Evolutionary conservation across 2,329 filamentous ascomycete genomes (phyloP).

Genomic region (Tolypocladium sp.): DNA sequence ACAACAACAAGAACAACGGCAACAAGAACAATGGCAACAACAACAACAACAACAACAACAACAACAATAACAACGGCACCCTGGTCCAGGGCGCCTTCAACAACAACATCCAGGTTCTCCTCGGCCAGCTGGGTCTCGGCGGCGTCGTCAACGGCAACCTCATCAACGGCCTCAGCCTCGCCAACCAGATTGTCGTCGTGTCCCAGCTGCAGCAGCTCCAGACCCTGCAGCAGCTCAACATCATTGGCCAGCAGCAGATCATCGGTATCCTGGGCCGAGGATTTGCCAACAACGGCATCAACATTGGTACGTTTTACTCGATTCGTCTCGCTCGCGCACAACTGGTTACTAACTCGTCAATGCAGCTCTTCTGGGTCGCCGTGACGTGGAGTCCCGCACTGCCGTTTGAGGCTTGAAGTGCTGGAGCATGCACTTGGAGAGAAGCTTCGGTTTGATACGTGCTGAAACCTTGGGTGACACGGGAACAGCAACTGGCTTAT

Average conservation of each 20-base stretch:
- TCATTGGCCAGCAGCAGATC: slow-evolving; percentile 13
- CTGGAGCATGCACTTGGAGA: not conserved
- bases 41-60: not conserved
- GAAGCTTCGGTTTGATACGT: not conserved
- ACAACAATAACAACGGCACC: slow-evolving; percentile 1
- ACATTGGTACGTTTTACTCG: slow-evolving; percentile 6
- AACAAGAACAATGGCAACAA: slow-evolving; percentile 6
- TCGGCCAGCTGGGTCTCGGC: slow-evolving; percentile 18
- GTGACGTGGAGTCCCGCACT: not conserved
- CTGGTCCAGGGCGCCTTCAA: slow-evolving; percentile 8
- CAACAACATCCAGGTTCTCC: slow-evolving; percentile 12
- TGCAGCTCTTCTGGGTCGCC: not conserved
- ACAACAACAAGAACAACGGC: not conserved
- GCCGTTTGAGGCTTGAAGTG: not conserved
- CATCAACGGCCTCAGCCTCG: slow-evolving; percentile 16
- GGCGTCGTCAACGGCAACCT: slow-evolving; percentile 14
- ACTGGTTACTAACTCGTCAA: not conserved
- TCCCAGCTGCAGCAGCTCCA: slow-evolving; percentile 17
- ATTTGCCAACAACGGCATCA: slow-evolving; percentile 9
- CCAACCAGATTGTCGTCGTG: slow-evolving; percentile 15
- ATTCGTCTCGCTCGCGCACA: not conserved
- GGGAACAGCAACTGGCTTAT: not conserved
- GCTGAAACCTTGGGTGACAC: not conserved
- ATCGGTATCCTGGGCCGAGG: slow-evolving; percentile 13
- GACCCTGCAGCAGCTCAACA: slow-evolving; percentile 12